Evolutionary conservation across 2,329 filamentous ascomycete species (phyloP).

Genomic region (Alternaria gansuensis): DNA sequence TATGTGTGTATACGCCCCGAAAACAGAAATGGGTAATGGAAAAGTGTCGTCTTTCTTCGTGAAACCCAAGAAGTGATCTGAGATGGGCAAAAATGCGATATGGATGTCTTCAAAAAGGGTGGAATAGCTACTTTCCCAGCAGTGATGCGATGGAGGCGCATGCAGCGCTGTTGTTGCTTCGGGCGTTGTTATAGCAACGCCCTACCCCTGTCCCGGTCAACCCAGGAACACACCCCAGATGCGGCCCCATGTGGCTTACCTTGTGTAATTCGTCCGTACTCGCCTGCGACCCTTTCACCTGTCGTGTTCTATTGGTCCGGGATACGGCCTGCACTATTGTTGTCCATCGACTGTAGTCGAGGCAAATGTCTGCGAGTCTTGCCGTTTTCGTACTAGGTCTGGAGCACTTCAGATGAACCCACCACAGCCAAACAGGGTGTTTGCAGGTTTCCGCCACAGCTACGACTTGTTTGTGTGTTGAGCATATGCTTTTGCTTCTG

Average conservation of each 20-base stretch:
- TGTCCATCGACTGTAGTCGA: constrained; percentile 4
- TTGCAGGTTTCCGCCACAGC: constrained; percentile 4
- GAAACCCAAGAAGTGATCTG: constrained; percentile 21
- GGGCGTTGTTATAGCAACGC: constrained; percentile 24
- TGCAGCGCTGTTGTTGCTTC: constrained; percentile 24
- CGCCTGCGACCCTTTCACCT: constrained; percentile 9
- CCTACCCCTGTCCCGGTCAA: constrained; percentile 5
- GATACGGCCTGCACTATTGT: constrained; percentile 7
- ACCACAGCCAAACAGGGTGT: constrained; percentile 16
- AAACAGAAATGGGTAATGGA: constrained; percentile 5
- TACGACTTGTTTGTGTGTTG: constrained; percentile 1
- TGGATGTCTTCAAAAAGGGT: constrained; percentile 30
- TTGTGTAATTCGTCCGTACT: constrained; percentile 11
- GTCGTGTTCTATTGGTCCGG: constrained; percentile 11
- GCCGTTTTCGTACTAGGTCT: constrained; percentile 11
- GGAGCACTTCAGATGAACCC: constrained; percentile 9
- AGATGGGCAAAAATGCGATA: constrained; percentile 26
- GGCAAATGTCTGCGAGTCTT: constrained; percentile 8
- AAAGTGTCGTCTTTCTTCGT: constrained; percentile 8
- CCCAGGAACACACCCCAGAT: constrained; percentile 18
- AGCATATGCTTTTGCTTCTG: constrained; percentile 3
- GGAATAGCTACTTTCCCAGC: constrained; percentile 15
- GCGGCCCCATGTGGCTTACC: constrained; percentile 15
- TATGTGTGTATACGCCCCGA: constrained; percentile 23
- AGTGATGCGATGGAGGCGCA: constrained; percentile 14